phyloP scores from a whole-genome alignment of 805 yeast genomes.

The Nakazawaea laoshanensis region DNA sequence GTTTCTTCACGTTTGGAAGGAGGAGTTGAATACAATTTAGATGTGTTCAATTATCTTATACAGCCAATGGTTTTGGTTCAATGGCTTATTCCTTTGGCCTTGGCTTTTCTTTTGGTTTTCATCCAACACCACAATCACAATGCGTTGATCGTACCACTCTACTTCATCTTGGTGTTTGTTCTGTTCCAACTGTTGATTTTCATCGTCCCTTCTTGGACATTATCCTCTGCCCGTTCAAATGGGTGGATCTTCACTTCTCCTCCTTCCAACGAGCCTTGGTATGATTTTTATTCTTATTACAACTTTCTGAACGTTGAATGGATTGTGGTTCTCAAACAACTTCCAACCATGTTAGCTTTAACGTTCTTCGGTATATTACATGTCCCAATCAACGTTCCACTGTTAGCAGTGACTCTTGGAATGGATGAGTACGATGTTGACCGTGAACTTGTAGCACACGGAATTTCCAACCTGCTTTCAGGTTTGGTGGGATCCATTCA shows the following conservation, averaged over 20 bases:
- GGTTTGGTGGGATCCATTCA: slow-evolving; percentile 86
- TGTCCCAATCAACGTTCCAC: slow-evolving; percentile 97
- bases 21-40: slow-evolving; percentile 54
- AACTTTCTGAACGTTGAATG: slow-evolving; percentile 68
- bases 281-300: slow-evolving; percentile 68
- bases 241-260: slow-evolving; percentile 86
- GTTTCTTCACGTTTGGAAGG: slow-evolving; percentile 80
- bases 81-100: slow-evolving; percentile 62
- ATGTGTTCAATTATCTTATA: slow-evolving; percentile 41
- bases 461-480: slow-evolving; percentile 77
- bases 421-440: slow-evolving; percentile 87
- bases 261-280: slow-evolving; percentile 76
- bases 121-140: slow-evolving; percentile 52
- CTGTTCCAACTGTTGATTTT: slow-evolving; percentile 63
- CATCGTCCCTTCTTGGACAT: slow-evolving; percentile 54
- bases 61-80: slow-evolving; percentile 38
- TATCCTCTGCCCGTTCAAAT: slow-evolving; percentile 50
- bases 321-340: slow-evolving; percentile 52
- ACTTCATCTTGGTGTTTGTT: slow-evolving; percentile 63
- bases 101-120: slow-evolving; percentile 53
- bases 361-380: slow-evolving; percentile 94
- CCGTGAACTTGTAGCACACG: slow-evolving; percentile 91
- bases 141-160: slow-evolving; percentile 73
- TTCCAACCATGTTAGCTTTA: slow-evolving; percentile 92
- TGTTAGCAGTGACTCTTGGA: slow-evolving; percentile 83